phyloP scores from a whole-genome alignment of 495 filamentous ascomycete genomes.

The Hypomontagnella monticulosa region DNA sequence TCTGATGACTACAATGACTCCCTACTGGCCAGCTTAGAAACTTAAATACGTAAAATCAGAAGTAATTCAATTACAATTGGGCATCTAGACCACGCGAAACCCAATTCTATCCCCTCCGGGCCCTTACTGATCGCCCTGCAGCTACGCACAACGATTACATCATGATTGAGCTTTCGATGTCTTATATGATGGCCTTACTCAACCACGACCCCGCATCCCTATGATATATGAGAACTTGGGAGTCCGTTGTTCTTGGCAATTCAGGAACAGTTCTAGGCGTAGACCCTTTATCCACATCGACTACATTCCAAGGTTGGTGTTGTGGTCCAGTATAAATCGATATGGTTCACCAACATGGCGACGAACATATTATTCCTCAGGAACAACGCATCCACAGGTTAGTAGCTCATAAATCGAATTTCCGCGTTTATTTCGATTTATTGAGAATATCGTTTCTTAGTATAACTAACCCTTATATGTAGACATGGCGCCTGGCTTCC shows the following conservation, averaged over 20 bases:
- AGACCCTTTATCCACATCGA: constrained; percentile 10
- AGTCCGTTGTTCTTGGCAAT: constrained; percentile 31
- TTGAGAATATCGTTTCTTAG: too few species aligned
- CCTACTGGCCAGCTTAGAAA: constrained; percentile 6
- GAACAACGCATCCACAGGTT: constrained; percentile 52
- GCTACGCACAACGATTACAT: constrained; percentile 38
- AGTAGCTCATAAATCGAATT: constrained; percentile 16
- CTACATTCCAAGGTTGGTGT: constrained; percentile 14
- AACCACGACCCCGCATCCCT: constrained; percentile 13
- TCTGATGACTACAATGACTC: constrained; percentile 1
- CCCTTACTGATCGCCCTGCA: constrained; percentile 36
- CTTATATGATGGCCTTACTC: constrained; percentile 6
- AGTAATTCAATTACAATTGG: constrained; percentile 10
- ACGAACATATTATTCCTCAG: constrained; percentile 56
- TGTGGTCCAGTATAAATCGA: constrained; percentile 25
- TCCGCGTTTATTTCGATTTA: too few species aligned
- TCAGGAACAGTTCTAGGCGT: constrained; percentile 26
- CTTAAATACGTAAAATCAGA: constrained; percentile 13
- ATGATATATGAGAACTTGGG: constrained; percentile 27
- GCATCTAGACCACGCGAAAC: constrained; percentile 9
- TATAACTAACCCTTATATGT: constrained; percentile 16
- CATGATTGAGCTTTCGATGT: constrained; percentile 29
- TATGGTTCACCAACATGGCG: constrained; percentile 58
- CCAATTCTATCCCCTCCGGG: constrained; percentile 8
- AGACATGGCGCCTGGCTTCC: constrained; percentile 64